phyloP scores from a whole-genome alignment of 129 eudicot species.

The carrot (Daucus carota) region DH1_v3.0 NC_030386.2:34191001-34191500 shows the following conservation, averaged over 20 bases:
- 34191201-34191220: too few relatives aligned
- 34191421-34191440: constrained; percentile 32
- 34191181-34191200: too few relatives aligned
- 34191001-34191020: too few relatives aligned
- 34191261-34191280: constrained; percentile 58
- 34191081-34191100: too few relatives aligned
- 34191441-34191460: constrained; percentile 20
- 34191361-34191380: constrained; percentile 66
- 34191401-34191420: constrained; percentile 18
- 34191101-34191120: too few relatives aligned
- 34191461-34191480: constrained; percentile 16
- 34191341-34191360: constrained; percentile 72
- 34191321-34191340: constrained; percentile 93
- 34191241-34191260: constrained; percentile 23
- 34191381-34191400: constrained; percentile 70
- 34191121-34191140: too few relatives aligned
- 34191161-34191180: too few relatives aligned
- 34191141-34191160: too few relatives aligned
- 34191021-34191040: too few relatives aligned
- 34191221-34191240: too few relatives aligned
- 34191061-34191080: too few relatives aligned
- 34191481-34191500: constrained; percentile 25
- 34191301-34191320: constrained; percentile 45
- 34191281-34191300: constrained; percentile 52
- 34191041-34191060: too few relatives aligned